Percentiles rank a stretch among this genome's conserved stretches.
Conservation (phyloP, 2,329 filamentous ascomycete genomes). For the Lasiodiplodia theobromae region DNA sequence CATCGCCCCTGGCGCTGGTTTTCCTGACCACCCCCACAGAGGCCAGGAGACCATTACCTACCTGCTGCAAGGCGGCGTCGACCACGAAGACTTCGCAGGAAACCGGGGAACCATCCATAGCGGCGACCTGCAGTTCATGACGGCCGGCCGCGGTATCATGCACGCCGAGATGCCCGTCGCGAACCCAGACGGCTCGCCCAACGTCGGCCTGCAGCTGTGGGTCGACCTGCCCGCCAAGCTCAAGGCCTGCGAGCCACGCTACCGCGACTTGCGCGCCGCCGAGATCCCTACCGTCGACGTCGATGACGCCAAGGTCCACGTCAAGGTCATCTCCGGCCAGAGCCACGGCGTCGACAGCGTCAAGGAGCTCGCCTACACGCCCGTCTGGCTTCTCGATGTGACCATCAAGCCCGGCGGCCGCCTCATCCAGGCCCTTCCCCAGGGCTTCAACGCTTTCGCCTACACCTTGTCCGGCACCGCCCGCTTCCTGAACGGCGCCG, state of each 20-base stretch:
- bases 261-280: slow-evolving; percentile 78
- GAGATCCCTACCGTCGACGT: slow-evolving; percentile 81
- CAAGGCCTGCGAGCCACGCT: slow-evolving; percentile 89
- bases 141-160: slow-evolving; percentile 87
- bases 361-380: slow-evolving; percentile 91
- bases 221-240: slow-evolving; percentile 84
- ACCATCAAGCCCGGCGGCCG: slow-evolving; percentile 79
- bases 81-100: slow-evolving; percentile 92
- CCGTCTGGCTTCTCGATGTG: slow-evolving; percentile 94
- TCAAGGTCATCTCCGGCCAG: slow-evolving; percentile 92
- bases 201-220: slow-evolving; percentile 93
- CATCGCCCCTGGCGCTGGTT: slow-evolving; percentile 80
- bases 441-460: slow-evolving; percentile 87
- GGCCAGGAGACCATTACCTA: slow-evolving; percentile 94
- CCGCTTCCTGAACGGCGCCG: slow-evolving; percentile 62
- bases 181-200: slow-evolving; percentile 76
- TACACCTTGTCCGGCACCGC: slow-evolving; percentile 82
- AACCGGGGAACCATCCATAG: slow-evolving; percentile 82
- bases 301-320: slow-evolving; percentile 74
- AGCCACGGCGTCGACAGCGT: slow-evolving; percentile 85
- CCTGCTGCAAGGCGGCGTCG: slow-evolving; percentile 81
- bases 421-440: slow-evolving; percentile 76
- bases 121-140: slow-evolving; percentile 99
- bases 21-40: slow-evolving; percentile 84
- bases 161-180: slow-evolving; percentile 94